Evolutionary conservation across 257 asterid genomes (phyloP).

Genomic region (Ilex aquifolium): DNA sequence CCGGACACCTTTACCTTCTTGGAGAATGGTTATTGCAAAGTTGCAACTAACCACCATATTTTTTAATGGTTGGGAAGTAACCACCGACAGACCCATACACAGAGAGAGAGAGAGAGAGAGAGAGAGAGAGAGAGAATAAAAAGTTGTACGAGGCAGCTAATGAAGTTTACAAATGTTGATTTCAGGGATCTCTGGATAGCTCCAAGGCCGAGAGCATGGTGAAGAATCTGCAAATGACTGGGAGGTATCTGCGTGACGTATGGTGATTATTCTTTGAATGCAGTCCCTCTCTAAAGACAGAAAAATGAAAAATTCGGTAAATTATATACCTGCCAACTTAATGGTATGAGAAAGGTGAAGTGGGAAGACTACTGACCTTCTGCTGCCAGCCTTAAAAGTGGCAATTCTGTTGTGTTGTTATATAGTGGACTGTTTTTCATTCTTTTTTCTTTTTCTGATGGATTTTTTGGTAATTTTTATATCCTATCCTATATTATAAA

Average conservation of each 20-base stretch:
- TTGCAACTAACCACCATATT: slow-evolving; percentile 18
- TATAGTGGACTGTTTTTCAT: not conserved
- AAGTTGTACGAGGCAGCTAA: slow-evolving; percentile 3
- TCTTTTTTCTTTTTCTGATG: slow-evolving; percentile 1
- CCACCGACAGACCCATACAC: too few relatives aligned
- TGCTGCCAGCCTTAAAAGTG: not conserved
- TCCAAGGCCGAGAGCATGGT: slow-evolving; percentile 70
- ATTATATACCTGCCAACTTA: not conserved
- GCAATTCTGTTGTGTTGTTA: not conserved
- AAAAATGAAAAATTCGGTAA: too few relatives aligned
- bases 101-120: too few relatives aligned
- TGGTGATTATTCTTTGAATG: slow-evolving; percentile 39
- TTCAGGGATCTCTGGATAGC: slow-evolving; percentile 73
- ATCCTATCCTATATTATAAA: too few relatives aligned
- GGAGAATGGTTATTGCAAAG: slow-evolving; percentile 6
- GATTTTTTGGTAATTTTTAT: slow-evolving; percentile 26
- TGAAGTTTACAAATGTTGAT: not conserved
- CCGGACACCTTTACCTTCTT: slow-evolving; percentile 1
- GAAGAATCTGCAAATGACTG: slow-evolving; percentile 70
- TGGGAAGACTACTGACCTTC: not conserved
- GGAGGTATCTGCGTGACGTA: slow-evolving; percentile 82
- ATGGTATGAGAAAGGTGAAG: not conserved
- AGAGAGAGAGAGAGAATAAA: too few relatives aligned
- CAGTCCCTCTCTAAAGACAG: too few relatives aligned
- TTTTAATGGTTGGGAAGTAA: slow-evolving; percentile 12